Evolutionary conservation across 768 basidiomycete species (phyloP).

Genomic region (Russula emetica): DNA sequence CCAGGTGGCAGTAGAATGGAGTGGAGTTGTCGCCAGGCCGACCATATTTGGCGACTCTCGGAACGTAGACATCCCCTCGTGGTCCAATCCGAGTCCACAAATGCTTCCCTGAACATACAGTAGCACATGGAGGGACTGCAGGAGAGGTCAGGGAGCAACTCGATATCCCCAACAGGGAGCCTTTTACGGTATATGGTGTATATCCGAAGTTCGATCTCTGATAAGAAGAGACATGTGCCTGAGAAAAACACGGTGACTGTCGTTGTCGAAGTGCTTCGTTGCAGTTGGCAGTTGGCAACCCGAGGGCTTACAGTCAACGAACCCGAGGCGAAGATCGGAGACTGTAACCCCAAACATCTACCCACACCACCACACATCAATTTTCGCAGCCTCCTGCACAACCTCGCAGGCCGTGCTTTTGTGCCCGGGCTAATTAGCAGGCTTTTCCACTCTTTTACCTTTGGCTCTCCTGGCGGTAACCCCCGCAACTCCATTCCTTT

Average conservation of each 20-base stretch:
- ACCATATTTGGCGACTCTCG: neutral
- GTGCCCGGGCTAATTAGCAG: neutral
- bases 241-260: neutral
- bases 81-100: too few species aligned
- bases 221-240: too few species aligned
- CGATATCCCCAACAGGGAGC: neutral
- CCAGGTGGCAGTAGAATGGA: neutral
- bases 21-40: neutral
- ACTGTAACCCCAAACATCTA: neutral
- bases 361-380: neutral
- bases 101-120: neutral
- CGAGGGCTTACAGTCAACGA: too few species aligned
- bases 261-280: neutral
- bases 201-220: too few species aligned
- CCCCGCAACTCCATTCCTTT: slow-evolving; percentile 11
- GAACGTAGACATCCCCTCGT: neutral
- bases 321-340: too few species aligned
- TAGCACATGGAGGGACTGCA: neutral
- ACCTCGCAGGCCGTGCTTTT: neutral
- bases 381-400: neutral
- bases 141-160: neutral
- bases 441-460: neutral
- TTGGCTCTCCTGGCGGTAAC: neutral
- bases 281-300: neutral
- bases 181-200: neutral